Evolutionary conservation across 441 rosid genomes (phyloP), one percentile per base, ranked within the genome.

Genomic region (Brassica hybrid): DNA sequence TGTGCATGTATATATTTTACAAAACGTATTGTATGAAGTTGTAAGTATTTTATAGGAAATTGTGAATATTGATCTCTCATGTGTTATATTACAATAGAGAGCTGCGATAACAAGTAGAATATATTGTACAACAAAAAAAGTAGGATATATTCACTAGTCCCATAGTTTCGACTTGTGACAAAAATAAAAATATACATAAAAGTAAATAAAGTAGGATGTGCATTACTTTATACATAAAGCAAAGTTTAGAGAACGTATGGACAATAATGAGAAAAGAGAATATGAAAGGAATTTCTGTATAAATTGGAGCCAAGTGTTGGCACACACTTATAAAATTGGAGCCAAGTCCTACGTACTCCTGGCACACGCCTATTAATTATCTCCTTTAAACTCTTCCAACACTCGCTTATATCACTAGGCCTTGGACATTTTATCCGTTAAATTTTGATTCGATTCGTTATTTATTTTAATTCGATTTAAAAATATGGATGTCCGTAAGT

Each of bases 241-340:
- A 73, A 68, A 67, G 19, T 73, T 48, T 66, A 6, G 18, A 74
- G 56, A 79, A 69, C 5, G 6, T 41, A 69, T 27, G 72, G 67
- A 79, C 62, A 74, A 74, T 64, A 74, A 30, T 56, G 58, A 56
- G 43, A 14, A 8, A 11, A 74, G 43, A 21, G 17, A 67, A 17
- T 78, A 68, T 73, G 71, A 73, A 74, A 19, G 71, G 82, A 74
- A 68, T 69, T 65, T 74, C 9, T 41, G 57, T 69, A 69, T 63
- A 79, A 74, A 74, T 69, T 68, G 71, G 67, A 69, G 78, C 75
- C 82, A 79, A 79, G 78, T 79, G 74, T 78, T 78, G n/a, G 65
- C 57, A 67, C 69, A 65, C 63, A 19, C 76, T 77, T 58, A 65
- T 19, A 34, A 54, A 52, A 64, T 62, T 16, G 18, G 32, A 72